These are phyloP conservation scores for Pleurozium schreberi DNA, from an alignment of 225 moss, liverwort and hornwort genomes.

Conservation along the genomic window DNA sequence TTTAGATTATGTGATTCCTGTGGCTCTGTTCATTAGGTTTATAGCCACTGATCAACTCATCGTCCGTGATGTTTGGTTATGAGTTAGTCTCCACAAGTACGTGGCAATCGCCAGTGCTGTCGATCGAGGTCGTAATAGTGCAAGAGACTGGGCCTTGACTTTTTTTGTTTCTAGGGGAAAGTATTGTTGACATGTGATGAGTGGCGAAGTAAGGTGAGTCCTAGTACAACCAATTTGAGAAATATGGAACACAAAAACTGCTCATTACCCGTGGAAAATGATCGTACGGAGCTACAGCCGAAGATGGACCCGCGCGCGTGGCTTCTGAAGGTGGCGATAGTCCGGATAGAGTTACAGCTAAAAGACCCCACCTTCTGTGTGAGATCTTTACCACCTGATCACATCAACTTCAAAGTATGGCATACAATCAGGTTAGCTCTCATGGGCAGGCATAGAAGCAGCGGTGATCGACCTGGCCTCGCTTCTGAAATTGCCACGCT, in stretches of 20 bases:
- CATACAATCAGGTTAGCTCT: too few relatives aligned
- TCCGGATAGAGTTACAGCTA: neutral
- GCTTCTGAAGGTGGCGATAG: neutral
- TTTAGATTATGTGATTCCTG: rapidly evolving
- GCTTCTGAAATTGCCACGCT: rapidly evolving
- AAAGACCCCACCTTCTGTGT: rapidly evolving
- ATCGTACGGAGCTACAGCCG: neutral
- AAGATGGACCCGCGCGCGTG: neutral
- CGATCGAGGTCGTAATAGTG: neutral
- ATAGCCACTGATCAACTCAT: neutral
- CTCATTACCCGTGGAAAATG: neutral
- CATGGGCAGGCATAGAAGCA: too few relatives aligned
- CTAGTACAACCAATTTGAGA: neutral
- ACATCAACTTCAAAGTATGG: rapidly evolving
- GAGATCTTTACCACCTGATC: neutral
- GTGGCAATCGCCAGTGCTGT: neutral
- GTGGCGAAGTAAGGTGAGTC: neutral
- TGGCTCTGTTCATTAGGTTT: neutral
- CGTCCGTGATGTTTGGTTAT: neutral
- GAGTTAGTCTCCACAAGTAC: neutral
- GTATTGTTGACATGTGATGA: neutral
- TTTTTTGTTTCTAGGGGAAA: neutral
- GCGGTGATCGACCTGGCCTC: neutral
- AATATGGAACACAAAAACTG: neutral
- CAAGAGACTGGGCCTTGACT: neutral